phyloP scores from a whole-genome alignment of 2,329 filamentous ascomycete genomes.

The Aspergillus vadensis region DNA sequence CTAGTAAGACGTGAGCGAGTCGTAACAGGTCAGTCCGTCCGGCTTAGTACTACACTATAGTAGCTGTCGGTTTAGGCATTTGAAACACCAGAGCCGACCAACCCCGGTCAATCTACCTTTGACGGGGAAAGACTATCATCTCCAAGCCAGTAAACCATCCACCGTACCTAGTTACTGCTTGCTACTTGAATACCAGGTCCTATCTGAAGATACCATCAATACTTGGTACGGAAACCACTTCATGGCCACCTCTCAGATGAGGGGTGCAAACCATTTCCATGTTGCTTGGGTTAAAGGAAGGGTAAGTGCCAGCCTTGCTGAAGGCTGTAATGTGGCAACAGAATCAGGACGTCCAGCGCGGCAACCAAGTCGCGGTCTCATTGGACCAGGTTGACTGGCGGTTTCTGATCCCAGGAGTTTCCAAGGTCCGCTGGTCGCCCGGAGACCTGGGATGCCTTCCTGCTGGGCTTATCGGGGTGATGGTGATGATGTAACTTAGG shows the following conservation, averaged over 20 bases:
- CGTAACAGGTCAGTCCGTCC: not conserved
- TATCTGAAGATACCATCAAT: no score
- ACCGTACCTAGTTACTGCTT: not conserved
- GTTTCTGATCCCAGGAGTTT: slow-evolving; percentile 13
- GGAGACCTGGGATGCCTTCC: slow-evolving; percentile 5
- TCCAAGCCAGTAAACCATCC: not conserved
- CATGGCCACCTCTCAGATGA: not conserved
- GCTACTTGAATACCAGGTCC: no score
- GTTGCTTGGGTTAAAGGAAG: slow-evolving; percentile 8
- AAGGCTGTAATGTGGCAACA: slow-evolving; percentile 20
- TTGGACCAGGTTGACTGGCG: slow-evolving; percentile 13
- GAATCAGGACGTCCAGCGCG: slow-evolving; percentile 11
- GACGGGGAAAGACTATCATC: not conserved
- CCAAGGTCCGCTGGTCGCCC: slow-evolving; percentile 19
- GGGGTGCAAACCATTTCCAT: slow-evolving; percentile 3
- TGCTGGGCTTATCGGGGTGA: slow-evolving; percentile 9
- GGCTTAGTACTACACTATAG: not conserved
- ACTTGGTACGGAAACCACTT: no score
- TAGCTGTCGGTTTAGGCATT: not conserved
- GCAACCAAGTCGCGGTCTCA: slow-evolving; percentile 20
- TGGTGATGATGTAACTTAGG: slow-evolving; percentile 1
- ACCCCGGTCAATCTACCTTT: not conserved
- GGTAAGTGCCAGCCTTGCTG: slow-evolving; percentile 5
- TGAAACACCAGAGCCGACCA: not conserved
- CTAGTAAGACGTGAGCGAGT: not conserved